Evolutionary conservation across 208 protist species (phyloP), one percentile per base, ranked within the genome.

Genomic region (Trypanosoma conorhini): DNA sequence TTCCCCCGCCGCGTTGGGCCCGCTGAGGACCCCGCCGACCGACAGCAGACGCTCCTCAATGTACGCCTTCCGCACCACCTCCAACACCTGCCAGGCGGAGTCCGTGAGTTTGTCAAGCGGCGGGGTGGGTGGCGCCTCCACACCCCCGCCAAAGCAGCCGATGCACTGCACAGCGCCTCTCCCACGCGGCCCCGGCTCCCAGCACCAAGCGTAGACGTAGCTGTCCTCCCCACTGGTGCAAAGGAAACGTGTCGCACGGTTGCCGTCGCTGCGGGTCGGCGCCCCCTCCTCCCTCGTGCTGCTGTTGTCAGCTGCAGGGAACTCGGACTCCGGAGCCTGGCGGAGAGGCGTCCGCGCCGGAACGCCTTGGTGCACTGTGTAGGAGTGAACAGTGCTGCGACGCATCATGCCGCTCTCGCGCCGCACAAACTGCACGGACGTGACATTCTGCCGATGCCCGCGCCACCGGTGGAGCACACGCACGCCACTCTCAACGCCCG

Each of bases 401-500:
- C 15, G 42, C 15, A 46, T 13, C 42, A 46, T 46, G 42, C 42
- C 42, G 13, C 15, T 12, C 42, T 10, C 15, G 0, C 10, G 15
- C 26, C n/a, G n/a, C 55, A 83, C 42, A 65, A 91, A 87, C 28
- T 65, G 69, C 3, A 91, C 54, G 17, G 81, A 77, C 0, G 78
- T 79, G 3, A 93, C 79, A 48, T 79, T 76, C 5, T 92, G 60
- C 26, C 40, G 30, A 63, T 96, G 88, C 24, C 79, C 91, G 35
- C 80, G 80, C 91, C 91, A 96, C 15, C 91, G 91, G 28, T 87
- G 82, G 2, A 92, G 46, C 54, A 93, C 70, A 31, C 62, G 8
- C 21, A 86, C 67, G 38, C 56, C 33, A 44, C 51, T 31, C 64
- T 86, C 76, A 52, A 83, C 28, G 38, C 44, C 66, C 0, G 30